These are phyloP conservation scores for Abrus pulchellus DNA, from an alignment of 306 rosid species.

Conservation along the genomic window DNA sequence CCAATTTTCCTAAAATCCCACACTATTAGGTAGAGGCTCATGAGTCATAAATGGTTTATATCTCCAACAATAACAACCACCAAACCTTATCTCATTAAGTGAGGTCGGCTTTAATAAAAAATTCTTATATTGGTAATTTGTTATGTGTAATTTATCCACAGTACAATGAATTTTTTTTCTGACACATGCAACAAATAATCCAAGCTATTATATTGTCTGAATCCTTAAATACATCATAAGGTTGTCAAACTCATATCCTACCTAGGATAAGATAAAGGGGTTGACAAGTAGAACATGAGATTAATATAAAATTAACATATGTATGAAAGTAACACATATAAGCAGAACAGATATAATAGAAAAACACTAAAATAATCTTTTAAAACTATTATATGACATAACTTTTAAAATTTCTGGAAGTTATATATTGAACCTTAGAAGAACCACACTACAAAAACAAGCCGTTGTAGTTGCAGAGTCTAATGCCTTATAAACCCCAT, in stretches of 20 bases:
- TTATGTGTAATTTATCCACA: not conserved
- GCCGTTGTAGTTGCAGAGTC: no score
- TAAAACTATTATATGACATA: not conserved
- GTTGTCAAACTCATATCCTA: not conserved
- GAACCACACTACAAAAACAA: no score
- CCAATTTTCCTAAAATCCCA: not conserved
- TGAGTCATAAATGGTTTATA: not conserved
- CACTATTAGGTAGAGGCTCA: not conserved
- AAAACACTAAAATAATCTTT: not conserved
- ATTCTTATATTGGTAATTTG: not conserved
- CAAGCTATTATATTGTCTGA: not conserved
- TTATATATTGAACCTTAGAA: no score
- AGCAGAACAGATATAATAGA: not conserved
- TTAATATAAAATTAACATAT: not conserved
- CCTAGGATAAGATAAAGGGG: conserved; percentile 1
- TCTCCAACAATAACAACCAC: not conserved
- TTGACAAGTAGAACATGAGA: conserved; percentile 1
- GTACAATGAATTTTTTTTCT: not conserved
- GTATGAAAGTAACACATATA: not conserved
- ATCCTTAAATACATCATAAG: not conserved
- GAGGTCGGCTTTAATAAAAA: no score
- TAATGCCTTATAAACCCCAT: no score
- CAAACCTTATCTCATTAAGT: no score
- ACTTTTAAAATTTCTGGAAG: no score
- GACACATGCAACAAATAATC: not conserved